These are phyloP conservation scores for Ustilago nuda DNA, from an alignment of 1,284 basidiomycete species.

Conservation along the genomic window DNA sequence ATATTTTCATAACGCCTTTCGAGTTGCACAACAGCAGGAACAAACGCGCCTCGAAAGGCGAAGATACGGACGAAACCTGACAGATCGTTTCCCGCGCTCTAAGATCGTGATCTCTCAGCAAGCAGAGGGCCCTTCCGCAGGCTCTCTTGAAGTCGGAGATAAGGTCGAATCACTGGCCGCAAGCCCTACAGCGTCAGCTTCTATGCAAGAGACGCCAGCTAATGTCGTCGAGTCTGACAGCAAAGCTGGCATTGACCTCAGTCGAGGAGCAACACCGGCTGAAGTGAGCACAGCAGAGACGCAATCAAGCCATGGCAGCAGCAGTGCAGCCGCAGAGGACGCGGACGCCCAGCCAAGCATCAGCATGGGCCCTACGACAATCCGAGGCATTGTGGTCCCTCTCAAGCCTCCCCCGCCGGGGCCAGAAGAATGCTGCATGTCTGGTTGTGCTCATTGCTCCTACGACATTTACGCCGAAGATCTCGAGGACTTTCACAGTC, in stretches of 20 bases:
- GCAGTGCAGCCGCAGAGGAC: not conserved
- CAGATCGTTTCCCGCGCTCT: conserved; percentile 40
- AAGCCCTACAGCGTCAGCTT: conserved; percentile 24
- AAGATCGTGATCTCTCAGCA: conserved; percentile 24
- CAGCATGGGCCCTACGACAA: conserved; percentile 25
- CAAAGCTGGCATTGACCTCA: conserved; percentile 74
- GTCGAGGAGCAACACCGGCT: conserved; percentile 11
- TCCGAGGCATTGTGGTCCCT: conserved; percentile 55
- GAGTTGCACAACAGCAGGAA: conserved; percentile 6
- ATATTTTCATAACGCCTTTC: conserved; percentile 30
- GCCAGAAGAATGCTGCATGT: conserved; percentile 83
- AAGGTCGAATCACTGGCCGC: conserved; percentile 36
- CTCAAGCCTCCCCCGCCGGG: conserved; percentile 63
- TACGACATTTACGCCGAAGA: conserved; percentile 87
- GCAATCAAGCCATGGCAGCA: not conserved
- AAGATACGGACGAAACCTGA: conserved; percentile 39
- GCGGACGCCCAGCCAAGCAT: conserved; percentile 12
- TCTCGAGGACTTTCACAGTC: conserved; percentile 76
- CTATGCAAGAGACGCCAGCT: conserved; percentile 83
- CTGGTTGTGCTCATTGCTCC: conserved; percentile 87
- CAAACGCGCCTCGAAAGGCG: conserved; percentile 3
- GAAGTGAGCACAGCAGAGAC: conserved; percentile 19
- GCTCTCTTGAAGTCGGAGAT: conserved; percentile 21
- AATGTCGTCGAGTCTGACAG: conserved; percentile 79
- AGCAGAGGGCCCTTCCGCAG: not conserved